phyloP scores from a whole-genome alignment of 2,329 filamentous ascomycete genomes.

The Cladosporium phlei region DNA sequence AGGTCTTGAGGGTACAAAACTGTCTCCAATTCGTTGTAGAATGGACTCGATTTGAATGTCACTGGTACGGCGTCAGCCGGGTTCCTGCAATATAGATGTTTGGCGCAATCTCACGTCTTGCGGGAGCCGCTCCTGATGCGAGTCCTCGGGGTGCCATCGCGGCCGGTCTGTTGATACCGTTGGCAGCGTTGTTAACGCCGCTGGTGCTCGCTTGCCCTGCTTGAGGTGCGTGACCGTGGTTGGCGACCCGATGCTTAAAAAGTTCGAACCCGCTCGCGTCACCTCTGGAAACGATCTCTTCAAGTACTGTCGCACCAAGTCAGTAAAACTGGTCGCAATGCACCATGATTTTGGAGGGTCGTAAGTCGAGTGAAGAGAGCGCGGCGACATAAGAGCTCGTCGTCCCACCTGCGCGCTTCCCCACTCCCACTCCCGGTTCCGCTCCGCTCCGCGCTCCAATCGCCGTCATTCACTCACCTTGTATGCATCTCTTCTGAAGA shows the following conservation, averaged over 20 bases:
- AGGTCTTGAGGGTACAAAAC: constrained; percentile 64
- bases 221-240: constrained; percentile 37
- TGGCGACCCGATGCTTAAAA: constrained; percentile 36
- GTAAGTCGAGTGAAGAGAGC: too few relatives aligned
- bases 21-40: constrained; percentile 66
- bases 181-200: background rate
- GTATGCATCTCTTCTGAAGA: constrained; percentile 71
- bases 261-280: constrained; percentile 35
- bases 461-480: constrained; percentile 50
- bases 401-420: background rate
- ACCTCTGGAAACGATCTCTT: constrained; percentile 29
- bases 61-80: constrained; percentile 5
- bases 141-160: constrained; percentile 9
- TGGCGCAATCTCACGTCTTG: constrained; percentile 1
- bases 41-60: constrained; percentile 69
- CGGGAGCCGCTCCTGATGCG: constrained; percentile 11
- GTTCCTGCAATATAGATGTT: background rate
- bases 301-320: constrained; percentile 42
- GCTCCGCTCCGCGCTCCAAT: constrained; percentile 10
- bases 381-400: too few relatives aligned
- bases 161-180: background rate
- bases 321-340: too few relatives aligned
- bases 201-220: constrained; percentile 9
- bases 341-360: too few relatives aligned
- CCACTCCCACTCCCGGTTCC: constrained; percentile 7